Evolutionary conservation across 1,284 basidiomycete species (phyloP).

Genomic region (Prillingera fragicola): DNA sequence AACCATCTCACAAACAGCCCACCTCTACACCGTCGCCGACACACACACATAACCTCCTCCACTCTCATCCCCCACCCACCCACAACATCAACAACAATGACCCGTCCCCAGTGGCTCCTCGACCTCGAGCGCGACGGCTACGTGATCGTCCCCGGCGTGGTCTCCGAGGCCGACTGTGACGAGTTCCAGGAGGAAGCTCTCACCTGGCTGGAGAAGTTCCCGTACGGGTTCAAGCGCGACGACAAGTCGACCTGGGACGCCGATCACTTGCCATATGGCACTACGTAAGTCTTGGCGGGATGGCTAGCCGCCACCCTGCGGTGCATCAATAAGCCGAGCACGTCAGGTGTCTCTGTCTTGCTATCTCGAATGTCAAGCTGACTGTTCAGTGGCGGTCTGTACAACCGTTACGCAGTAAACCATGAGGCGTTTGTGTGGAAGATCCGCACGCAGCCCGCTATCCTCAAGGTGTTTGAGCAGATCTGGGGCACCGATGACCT

Average conservation of each 20-base stretch:
- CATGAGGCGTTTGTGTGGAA: constrained; percentile 43
- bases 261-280: constrained; percentile 32
- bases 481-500: constrained; percentile 44
- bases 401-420: constrained; percentile 30
- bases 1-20: too few species aligned
- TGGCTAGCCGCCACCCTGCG: not conserved
- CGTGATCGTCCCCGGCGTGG: constrained; percentile 21
- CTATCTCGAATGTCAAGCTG: too few species aligned
- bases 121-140: constrained; percentile 25
- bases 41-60: too few species aligned
- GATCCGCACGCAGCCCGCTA: constrained; percentile 29
- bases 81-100: constrained; percentile 18
- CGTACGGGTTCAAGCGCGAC: constrained; percentile 37
- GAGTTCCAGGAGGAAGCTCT: constrained; percentile 19
- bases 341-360: not conserved
- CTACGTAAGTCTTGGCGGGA: constrained; percentile 24
- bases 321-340: not conserved
- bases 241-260: constrained; percentile 33
- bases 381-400: constrained; percentile 21
- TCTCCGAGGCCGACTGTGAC: constrained; percentile 11
- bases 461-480: constrained; percentile 34
- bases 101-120: constrained; percentile 15
- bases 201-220: constrained; percentile 26
- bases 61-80: too few species aligned
- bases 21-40: too few species aligned